Evolutionary conservation across 2,329 filamentous ascomycete species (phyloP).

Genomic region (Cryphonectria nitschkei): DNA sequence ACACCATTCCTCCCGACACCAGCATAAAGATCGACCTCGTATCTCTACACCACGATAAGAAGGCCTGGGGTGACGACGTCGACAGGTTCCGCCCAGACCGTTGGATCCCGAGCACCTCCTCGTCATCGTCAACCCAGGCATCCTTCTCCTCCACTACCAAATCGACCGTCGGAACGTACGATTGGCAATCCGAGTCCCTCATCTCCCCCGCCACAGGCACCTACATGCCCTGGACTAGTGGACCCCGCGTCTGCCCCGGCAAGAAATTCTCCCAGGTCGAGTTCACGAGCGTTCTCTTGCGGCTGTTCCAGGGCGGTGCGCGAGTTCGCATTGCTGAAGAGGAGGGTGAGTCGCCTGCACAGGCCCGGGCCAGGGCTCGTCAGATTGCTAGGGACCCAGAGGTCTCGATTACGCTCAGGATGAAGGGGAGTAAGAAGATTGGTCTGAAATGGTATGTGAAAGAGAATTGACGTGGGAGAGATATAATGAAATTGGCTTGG

Average conservation of each 20-base stretch:
- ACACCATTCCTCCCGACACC: constrained; percentile 10
- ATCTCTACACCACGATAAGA: constrained; percentile 12
- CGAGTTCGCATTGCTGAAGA: constrained; percentile 2
- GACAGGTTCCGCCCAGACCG: constrained; percentile 16
- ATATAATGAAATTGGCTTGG: neutral
- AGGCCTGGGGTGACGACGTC: constrained; percentile 17
- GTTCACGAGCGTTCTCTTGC: constrained; percentile 14
- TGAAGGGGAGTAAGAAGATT: constrained; percentile 16
- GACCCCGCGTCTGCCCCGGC: constrained; percentile 12
- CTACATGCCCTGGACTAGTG: constrained; percentile 14
- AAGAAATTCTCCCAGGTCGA: constrained; percentile 24
- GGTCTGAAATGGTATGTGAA: constrained; percentile 17
- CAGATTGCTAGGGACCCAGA: neutral
- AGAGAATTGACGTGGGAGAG: neutral
- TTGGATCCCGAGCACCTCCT: constrained; percentile 11
- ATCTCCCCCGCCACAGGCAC: constrained; percentile 2
- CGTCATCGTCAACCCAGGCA: neutral
- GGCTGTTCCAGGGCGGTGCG: constrained; percentile 3
- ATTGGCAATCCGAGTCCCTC: constrained; percentile 19
- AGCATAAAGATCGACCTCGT: constrained; percentile 14
- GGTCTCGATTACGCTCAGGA: constrained; percentile 3
- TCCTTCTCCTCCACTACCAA: neutral
- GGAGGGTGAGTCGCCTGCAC: constrained; percentile 8
- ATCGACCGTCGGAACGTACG: neutral
- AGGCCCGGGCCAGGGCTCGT: constrained; percentile 9